Evolutionary conservation across 768 basidiomycete genomes (phyloP).

Genomic region (Stropharia rugosoannulata): DNA sequence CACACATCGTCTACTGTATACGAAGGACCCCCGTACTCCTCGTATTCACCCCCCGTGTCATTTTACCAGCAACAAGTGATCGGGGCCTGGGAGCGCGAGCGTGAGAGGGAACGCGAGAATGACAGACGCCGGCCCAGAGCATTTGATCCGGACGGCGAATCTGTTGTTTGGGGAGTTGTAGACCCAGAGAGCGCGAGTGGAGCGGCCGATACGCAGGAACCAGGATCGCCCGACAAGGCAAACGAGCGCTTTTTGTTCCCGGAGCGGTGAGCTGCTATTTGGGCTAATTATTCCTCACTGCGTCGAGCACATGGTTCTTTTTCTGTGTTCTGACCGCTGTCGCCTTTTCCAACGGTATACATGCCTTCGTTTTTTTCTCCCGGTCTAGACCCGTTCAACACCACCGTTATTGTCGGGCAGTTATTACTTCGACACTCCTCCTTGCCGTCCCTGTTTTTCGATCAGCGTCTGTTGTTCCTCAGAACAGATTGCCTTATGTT

Average conservation of each 20-base stretch:
- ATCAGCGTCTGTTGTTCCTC: background rate
- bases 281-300: background rate
- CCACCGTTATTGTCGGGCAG: background rate
- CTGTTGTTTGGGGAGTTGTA: slow-evolving; percentile 14
- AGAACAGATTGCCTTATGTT: background rate
- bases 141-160: slow-evolving; percentile 46
- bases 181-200: slow-evolving; percentile 7
- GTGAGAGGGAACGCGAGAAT: slow-evolving; percentile 12
- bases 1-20: slow-evolving; percentile 1
- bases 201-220: slow-evolving; percentile 20
- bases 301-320: background rate
- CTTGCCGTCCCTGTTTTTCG: background rate
- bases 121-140: slow-evolving; percentile 10
- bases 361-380: background rate
- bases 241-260: slow-evolving; percentile 41
- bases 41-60: slow-evolving; percentile 12
- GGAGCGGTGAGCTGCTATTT: slow-evolving; percentile 34
- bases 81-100: slow-evolving; percentile 18
- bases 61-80: slow-evolving; percentile 24
- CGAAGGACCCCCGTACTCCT: background rate
- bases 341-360: background rate
- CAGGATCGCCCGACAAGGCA: slow-evolving; percentile 42
- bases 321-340: background rate
- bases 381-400: background rate
- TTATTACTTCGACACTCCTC: background rate